These are phyloP conservation scores for Nephelium lappaceum DNA, from an alignment of 345 rosid species.

Conservation along the genomic window DNA sequence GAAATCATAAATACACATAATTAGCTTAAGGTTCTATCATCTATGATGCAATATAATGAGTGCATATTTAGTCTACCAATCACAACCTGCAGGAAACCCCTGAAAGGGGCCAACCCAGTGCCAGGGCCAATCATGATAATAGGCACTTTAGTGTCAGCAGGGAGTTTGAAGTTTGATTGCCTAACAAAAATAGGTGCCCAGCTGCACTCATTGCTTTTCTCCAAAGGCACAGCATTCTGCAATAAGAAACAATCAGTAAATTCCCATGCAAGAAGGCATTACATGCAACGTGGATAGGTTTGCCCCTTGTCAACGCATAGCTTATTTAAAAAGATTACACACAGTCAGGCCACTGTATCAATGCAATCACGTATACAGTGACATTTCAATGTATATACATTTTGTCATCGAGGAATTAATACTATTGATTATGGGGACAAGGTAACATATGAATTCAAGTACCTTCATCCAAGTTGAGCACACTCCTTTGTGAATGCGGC, in stretches of 20 bases:
- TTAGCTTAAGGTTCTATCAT: slow-evolving; percentile 1
- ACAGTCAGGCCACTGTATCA: background rate
- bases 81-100: slow-evolving; percentile 91
- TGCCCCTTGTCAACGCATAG: background rate
- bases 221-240: slow-evolving; percentile 72
- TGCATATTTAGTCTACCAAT: background rate
- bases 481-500: slow-evolving; percentile 86
- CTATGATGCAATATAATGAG: background rate
- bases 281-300: background rate
- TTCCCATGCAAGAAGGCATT: background rate
- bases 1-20: background rate
- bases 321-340: background rate
- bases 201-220: slow-evolving; percentile 68
- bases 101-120: slow-evolving; percentile 96
- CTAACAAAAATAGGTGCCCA: slow-evolving; percentile 88
- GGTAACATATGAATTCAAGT: slow-evolving; percentile 14
- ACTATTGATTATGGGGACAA: background rate
- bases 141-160: slow-evolving; percentile 72
- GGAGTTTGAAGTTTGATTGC: slow-evolving; percentile 94
- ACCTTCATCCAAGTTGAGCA: slow-evolving; percentile 97
- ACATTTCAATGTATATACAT: background rate
- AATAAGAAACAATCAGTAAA: slow-evolving; percentile 12
- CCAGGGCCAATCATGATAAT: slow-evolving; percentile 97
- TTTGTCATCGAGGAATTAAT: background rate
- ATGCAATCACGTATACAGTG: background rate